A percentile compares a stretch with the other conserved stretches of the same genome.
These are phyloP conservation scores for Moesziomyces aphidis DNA, from an alignment of 1,284 basidiomycete genomes.

Conservation along the genomic window DNA sequence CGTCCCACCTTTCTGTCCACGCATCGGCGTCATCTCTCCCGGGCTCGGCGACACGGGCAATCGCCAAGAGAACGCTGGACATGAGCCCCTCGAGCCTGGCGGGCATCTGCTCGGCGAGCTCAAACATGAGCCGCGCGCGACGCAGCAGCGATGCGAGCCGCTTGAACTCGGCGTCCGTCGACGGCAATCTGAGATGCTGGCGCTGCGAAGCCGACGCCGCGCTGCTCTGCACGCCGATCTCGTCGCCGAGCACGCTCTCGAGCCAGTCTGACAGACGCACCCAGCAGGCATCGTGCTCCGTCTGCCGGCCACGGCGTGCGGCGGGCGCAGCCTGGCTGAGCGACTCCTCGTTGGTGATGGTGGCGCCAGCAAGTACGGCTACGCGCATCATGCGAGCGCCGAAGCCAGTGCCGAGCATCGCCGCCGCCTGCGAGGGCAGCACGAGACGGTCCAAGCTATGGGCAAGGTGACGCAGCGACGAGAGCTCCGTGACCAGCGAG, in stretches of 20 bases:
- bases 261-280: conserved; percentile 47
- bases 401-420: conserved; percentile 40
- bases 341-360: conserved; percentile 45
- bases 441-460: conserved; percentile 44
- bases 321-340: conserved; percentile 38
- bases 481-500: conserved; percentile 47
- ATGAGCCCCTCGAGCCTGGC: conserved; percentile 23
- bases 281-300: conserved; percentile 48
- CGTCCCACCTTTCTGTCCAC: conserved; percentile 33
- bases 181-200: conserved; percentile 20
- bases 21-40: conserved; percentile 2
- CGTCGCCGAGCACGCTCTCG: conserved; percentile 46
- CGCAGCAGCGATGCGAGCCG: conserved; percentile 25
- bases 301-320: conserved; percentile 17
- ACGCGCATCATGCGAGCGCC: conserved; percentile 45
- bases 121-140: conserved; percentile 23
- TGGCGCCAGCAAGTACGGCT: conserved; percentile 39
- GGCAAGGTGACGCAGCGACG: conserved; percentile 48
- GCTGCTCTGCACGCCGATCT: conserved; percentile 26
- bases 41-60: conserved; percentile 15
- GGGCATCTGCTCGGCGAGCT: conserved; percentile 40
- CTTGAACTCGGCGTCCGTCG: conserved; percentile 29
- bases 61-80: conserved; percentile 24
- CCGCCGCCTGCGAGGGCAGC: conserved; percentile 49
- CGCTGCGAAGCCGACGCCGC: neutral